Conservation (phyloP, 1,284 basidiomycete genomes). For the Filobasidium uniguttulatum region DNA sequence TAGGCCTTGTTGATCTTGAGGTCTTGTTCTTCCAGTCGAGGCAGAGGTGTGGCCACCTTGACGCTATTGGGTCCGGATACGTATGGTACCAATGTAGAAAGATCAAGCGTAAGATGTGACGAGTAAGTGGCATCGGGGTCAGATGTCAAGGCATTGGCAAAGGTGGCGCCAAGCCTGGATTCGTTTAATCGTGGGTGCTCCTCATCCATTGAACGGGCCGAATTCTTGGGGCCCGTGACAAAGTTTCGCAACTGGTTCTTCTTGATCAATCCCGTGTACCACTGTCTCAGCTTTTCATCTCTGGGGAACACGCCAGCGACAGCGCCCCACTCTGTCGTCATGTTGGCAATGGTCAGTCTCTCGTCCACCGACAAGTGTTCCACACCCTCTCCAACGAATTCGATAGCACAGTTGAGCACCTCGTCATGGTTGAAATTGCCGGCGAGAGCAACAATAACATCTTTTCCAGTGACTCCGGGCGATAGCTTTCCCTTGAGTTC, state of each 20-base stretch:
- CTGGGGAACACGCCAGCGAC: conserved; percentile 91
- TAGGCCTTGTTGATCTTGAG: conserved; percentile 95
- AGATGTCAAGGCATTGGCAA: conserved; percentile 47
- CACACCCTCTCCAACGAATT: conserved; percentile 93
- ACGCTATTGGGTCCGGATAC: conserved; percentile 96
- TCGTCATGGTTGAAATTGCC: conserved; percentile 95
- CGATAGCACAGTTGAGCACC: conserved; percentile 94
- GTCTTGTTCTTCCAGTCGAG: conserved; percentile 55
- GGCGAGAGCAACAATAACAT: conserved; percentile 94
- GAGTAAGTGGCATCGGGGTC: conserved; percentile 73
- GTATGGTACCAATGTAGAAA: conserved; percentile 86
- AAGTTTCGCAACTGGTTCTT: conserved; percentile 72
- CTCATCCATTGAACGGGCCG: conserved; percentile 3
- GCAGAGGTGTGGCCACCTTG: conserved; percentile 84
- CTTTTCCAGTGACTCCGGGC: conserved; percentile 90
- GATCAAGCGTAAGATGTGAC: conserved; percentile 79
- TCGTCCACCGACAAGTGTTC: conserved; percentile 71
- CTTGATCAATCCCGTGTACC: conserved; percentile 71
- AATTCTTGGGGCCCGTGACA: conserved; percentile 32
- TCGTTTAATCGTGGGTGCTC: conserved; percentile 79
- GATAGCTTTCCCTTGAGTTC: conserved; percentile 71
- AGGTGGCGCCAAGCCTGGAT: conserved; percentile 53
- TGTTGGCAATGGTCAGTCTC: conserved; percentile 86
- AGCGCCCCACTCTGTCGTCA: conserved; percentile 99
- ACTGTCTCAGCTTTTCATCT: conserved; percentile 64